Percentiles rank a stretch among this genome's conserved stretches.
phyloP scores from a whole-genome alignment of 2,329 filamentous ascomycete species.

The Neonectria sp. region DNA sequence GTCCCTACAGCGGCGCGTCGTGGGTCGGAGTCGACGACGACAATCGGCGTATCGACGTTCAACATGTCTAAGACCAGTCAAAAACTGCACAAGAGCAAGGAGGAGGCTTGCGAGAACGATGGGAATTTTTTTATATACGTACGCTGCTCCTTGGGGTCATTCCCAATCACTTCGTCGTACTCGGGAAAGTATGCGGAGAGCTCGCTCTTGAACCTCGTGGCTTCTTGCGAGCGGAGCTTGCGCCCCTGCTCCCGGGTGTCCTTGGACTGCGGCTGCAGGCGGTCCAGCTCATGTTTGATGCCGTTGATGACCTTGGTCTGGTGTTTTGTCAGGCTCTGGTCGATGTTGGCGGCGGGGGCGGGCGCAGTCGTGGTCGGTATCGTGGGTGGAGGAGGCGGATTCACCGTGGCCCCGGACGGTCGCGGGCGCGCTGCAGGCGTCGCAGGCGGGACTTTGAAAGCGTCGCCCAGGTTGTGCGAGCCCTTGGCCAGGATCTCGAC shows the following conservation, averaged over 20 bases:
- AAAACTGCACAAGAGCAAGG: constrained; percentile 16
- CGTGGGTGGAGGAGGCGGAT: constrained; percentile 34
- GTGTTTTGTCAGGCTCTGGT: constrained; percentile 61
- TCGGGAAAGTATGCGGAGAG: constrained; percentile 92
- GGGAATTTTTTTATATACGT: constrained; percentile 55
- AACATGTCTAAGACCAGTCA: constrained; percentile 73
- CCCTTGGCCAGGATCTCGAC: constrained; percentile 65
- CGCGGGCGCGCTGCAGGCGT: constrained; percentile 39
- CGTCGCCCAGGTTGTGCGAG: constrained; percentile 42
- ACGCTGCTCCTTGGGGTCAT: constrained; percentile 85
- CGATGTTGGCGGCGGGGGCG: constrained; percentile 41
- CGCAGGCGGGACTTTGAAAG: constrained; percentile 46
- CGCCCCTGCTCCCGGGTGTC: constrained; percentile 74
- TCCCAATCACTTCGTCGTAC: constrained; percentile 94
- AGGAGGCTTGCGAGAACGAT: constrained; percentile 31
- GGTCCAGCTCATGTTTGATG: constrained; percentile 72
- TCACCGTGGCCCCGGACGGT: constrained; percentile 38
- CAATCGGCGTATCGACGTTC: constrained; percentile 79
- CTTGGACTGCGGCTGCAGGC: constrained; percentile 64
- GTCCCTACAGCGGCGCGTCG: constrained; percentile 48
- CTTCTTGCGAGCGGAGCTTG: constrained; percentile 89
- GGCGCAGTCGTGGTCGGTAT: constrained; percentile 26
- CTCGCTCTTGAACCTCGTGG: constrained; percentile 90
- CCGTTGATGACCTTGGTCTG: constrained; percentile 74
- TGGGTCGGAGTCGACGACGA: constrained; percentile 73